A percentile compares a stretch with the other conserved stretches of the same genome.
phyloP scores from a whole-genome alignment of 2,329 filamentous ascomycete species.

The Ascochyta fabae region DNA sequence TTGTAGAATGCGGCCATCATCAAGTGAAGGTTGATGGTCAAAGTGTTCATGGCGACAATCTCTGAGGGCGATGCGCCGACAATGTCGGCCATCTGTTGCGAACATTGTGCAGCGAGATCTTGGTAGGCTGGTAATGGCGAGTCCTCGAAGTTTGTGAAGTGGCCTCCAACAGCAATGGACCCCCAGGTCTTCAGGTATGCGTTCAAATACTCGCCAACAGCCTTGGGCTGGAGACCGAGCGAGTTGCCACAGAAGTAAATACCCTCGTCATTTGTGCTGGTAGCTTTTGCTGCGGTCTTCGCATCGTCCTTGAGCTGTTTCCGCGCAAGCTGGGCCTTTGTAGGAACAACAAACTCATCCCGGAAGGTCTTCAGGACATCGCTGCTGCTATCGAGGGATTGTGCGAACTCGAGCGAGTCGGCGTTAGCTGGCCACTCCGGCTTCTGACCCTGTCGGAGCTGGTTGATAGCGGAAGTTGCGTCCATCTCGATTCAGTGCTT shows the following conservation, averaged over 20 bases:
- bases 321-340: constrained; percentile 72
- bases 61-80: constrained; percentile 76
- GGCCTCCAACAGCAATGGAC: constrained; percentile 80
- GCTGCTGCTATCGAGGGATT: constrained; percentile 35
- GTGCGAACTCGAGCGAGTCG: constrained; percentile 33
- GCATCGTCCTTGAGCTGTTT: constrained; percentile 55
- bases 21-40: constrained; percentile 83
- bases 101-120: constrained; percentile 76
- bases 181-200: constrained; percentile 83
- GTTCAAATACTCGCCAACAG: constrained; percentile 68
- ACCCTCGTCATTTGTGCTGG: constrained; percentile 52
- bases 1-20: constrained; percentile 84
- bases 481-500: constrained; percentile 31
- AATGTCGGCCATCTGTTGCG: constrained; percentile 71
- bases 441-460: constrained; percentile 40
- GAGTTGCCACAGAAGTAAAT: constrained; percentile 93
- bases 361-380: constrained; percentile 55
- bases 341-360: constrained; percentile 77
- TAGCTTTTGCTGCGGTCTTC: constrained; percentile 32
- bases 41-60: constrained; percentile 85
- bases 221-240: constrained; percentile 79
- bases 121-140: constrained; percentile 77
- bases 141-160: constrained; percentile 73
- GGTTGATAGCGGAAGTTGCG: constrained; percentile 28
- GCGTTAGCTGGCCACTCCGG: constrained; percentile 35